Conservation (phyloP, 257 asterid genomes). For the Euphrasia confusa region DNA sequence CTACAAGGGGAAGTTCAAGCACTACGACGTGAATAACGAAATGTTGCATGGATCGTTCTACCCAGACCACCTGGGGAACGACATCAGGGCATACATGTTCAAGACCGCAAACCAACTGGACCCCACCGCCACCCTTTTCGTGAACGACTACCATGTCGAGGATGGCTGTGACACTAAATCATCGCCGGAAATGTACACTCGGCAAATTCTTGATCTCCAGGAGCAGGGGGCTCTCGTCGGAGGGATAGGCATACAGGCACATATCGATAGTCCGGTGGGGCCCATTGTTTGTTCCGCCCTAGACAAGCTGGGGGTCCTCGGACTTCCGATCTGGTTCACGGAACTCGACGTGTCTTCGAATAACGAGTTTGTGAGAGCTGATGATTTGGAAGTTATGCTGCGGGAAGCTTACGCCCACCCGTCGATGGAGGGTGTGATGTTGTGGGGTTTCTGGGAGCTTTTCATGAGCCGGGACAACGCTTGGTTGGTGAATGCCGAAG, state of each 20-base stretch:
- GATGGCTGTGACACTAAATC: background rate
- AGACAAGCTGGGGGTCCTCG: background rate
- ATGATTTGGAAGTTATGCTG: conserved; percentile 9
- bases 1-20: conserved; percentile 1
- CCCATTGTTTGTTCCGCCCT: background rate
- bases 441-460: conserved; percentile 8
- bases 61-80: background rate
- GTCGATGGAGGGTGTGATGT: conserved; percentile 1
- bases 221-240: background rate
- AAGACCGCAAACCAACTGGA: background rate
- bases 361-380: background rate
- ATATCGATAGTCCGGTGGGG: background rate
- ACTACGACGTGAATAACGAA: conserved; percentile 3
- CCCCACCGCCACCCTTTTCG: conserved; percentile 1
- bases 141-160: conserved; percentile 1
- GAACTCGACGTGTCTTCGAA: background rate
- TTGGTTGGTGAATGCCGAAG: background rate
- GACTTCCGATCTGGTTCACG: background rate
- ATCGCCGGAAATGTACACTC: background rate
- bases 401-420: conserved; percentile 3
- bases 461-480: conserved; percentile 8
- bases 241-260: background rate
- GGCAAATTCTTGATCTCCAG: background rate
- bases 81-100: background rate
- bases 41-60: conserved; percentile 3